phyloP scores from a whole-genome alignment of 345 rosid species.

The Gossypium anomalum region DNA sequence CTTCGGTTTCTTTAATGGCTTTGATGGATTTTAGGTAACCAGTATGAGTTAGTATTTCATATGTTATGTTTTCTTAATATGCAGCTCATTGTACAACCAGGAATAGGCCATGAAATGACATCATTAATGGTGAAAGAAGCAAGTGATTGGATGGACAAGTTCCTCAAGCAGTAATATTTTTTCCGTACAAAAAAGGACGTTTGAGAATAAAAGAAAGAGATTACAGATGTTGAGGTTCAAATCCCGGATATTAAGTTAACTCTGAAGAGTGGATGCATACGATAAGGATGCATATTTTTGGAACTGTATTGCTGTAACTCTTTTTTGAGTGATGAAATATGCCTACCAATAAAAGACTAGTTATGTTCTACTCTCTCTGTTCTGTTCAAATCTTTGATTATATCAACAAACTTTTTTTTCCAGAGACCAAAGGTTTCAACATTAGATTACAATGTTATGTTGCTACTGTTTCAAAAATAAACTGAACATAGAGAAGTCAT shows the following conservation, averaged over 20 bases:
- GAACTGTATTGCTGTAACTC: not conserved
- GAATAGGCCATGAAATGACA: constrained; percentile 64
- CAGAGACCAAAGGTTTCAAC: too few species aligned
- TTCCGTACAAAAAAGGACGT: not conserved
- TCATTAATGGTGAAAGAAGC: constrained; percentile 68
- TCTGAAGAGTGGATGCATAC: not conserved
- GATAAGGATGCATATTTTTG: not conserved
- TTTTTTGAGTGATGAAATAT: not conserved
- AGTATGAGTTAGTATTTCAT: not conserved
- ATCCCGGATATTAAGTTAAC: not conserved
- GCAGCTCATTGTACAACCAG: constrained; percentile 65
- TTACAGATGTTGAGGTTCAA: not conserved
- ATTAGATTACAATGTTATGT: not conserved
- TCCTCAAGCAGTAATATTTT: constrained; percentile 36
- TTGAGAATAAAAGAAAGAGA: not conserved
- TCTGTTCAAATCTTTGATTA: not conserved
- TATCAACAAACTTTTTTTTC: not conserved
- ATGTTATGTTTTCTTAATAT: constrained; percentile 7
- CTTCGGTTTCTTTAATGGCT: too few species aligned
- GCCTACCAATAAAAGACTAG: not conserved
- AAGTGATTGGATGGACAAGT: constrained; percentile 69
- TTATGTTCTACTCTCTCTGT: too few species aligned
- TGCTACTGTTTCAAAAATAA: not conserved
- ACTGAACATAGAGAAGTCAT: not conserved
- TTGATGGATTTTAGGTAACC: not conserved